Percentiles rank a stretch among this genome's conserved stretches.
Conservation (phyloP, 2,329 filamentous ascomycete genomes). For the Colletotrichum camelliae region DNA sequence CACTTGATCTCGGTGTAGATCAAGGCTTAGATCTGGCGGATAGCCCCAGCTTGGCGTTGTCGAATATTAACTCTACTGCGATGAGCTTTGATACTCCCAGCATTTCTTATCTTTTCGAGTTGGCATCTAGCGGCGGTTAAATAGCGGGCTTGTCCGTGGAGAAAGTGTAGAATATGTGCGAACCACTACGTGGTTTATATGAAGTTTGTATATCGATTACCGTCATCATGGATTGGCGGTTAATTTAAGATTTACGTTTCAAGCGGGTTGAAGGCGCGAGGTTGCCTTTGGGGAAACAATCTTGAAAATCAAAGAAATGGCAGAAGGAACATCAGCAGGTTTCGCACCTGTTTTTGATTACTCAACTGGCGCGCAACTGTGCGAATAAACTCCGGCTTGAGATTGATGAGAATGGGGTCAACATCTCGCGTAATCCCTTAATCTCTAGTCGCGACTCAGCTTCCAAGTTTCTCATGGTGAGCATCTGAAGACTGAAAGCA, state of each 20-base stretch:
- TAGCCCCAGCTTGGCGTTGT: not conserved
- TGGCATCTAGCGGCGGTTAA: not conserved
- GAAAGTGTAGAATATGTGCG: not conserved
- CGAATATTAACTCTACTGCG: not conserved
- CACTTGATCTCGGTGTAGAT: not conserved
- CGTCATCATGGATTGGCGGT: not conserved
- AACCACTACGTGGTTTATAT: not conserved
- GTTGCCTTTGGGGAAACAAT: rapidly evolving
- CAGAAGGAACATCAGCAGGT: too few species aligned
- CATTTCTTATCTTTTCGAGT: not conserved
- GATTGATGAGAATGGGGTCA: not conserved
- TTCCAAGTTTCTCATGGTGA: not conserved
- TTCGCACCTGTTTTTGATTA: not conserved
- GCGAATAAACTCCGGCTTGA: not conserved
- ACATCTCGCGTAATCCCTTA: not conserved
- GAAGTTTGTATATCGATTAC: not conserved
- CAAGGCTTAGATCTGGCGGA: rapidly evolving
- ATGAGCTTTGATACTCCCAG: not conserved
- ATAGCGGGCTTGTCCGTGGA: rapidly evolving
- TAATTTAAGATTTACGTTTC: not conserved
- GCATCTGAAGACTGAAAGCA: not conserved
- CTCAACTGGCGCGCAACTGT: not conserved
- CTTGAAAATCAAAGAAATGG: not conserved
- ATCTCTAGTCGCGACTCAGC: not conserved
- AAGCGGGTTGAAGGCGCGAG: not conserved